Evolutionary conservation across 345 rosid genomes (phyloP), one percentile per base, ranked within the genome.

Genomic region (Dovyalis caffra): DNA sequence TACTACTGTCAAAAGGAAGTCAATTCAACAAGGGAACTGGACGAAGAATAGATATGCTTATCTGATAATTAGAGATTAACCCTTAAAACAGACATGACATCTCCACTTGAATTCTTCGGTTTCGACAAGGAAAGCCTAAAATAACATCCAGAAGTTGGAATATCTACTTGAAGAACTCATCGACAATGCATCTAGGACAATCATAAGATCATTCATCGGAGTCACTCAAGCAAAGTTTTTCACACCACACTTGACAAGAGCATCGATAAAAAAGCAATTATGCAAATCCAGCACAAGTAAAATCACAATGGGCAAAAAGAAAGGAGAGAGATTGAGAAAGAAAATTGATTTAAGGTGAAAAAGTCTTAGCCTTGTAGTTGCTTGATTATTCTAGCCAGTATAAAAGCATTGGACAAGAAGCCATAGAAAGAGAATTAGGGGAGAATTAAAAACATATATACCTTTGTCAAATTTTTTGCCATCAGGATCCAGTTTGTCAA

Each of bases 401-500:
- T 20, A 45, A 14, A 45, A 45, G 51, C 51, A 45, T 16, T 45
- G 51, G 15, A 45, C 7, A 45, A 45, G 51, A 45, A 16, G 51
- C 51, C 15, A 45, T 45, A 45, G 21, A 45, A 45, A 45, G 51
- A 45, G 51, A 45, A 16, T 45, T 45, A 16, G 15, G 51, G 51
- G 51, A 45, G 51, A 45, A 16, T 45, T 45, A 45, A 45, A 45
- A 5, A 15, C 51, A 45, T 16, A 45, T 6, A 45, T 45, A 64
- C 68, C 68, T 18, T 33, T 64, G 23, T 64, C 68, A 32, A 64
- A 64, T 21, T 64, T 64, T 33, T 64, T 64, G 3, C 68, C 68
- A 0, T 64, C 68, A 14, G 68, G 68, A 35, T 64, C 38, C 3
- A 64, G 37, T 8, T 64, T 64, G 68, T 64, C 68, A 15, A 64